phyloP scores from a whole-genome alignment of 2,329 filamentous ascomycete genomes.

The Botrytis cinerea region DNA sequence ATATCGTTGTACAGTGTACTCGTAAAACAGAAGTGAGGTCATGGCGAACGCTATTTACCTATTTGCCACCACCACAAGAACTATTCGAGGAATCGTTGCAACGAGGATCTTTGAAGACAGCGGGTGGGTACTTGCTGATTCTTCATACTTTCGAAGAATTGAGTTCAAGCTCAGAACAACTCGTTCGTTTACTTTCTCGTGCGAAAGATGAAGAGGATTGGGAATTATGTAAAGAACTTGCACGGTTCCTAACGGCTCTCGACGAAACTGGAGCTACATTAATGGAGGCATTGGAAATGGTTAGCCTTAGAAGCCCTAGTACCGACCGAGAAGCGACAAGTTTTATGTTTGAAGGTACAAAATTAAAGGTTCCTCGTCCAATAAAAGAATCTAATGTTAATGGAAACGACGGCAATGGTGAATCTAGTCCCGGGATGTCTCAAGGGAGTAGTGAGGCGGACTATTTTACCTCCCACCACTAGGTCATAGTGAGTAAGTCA shows the following conservation, averaged over 20 bases:
- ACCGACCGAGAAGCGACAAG: conserved; percentile 41
- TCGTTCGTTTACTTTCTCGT: conserved; percentile 75
- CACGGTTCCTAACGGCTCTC: conserved; percentile 90
- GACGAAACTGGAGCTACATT: conserved; percentile 84
- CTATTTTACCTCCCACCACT: conserved; percentile 24
- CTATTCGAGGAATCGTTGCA: conserved; percentile 91
- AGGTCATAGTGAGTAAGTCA: not conserved
- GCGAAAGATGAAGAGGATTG: conserved; percentile 87
- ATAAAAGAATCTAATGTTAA: conserved; percentile 37
- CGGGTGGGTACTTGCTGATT: conserved; percentile 93
- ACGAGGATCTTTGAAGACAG: conserved; percentile 86
- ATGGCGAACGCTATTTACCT: conserved; percentile 90
- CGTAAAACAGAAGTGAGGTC: conserved; percentile 94
- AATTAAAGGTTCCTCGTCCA: conserved; percentile 38
- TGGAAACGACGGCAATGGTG: conserved; percentile 40
- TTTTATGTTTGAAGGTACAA: conserved; percentile 45
- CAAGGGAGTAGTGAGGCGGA: conserved; percentile 34
- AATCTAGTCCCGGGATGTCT: conserved; percentile 25
- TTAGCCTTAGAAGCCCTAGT: conserved; percentile 49
- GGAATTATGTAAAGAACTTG: conserved; percentile 93
- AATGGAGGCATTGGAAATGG: conserved; percentile 67
- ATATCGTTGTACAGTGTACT: conserved; percentile 95
- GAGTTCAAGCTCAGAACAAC: conserved; percentile 69
- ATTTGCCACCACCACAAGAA: conserved; percentile 85
- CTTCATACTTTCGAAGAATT: conserved; percentile 80